phyloP scores from a whole-genome alignment of 768 basidiomycete species.

The Phallus indusiatus region DNA sequence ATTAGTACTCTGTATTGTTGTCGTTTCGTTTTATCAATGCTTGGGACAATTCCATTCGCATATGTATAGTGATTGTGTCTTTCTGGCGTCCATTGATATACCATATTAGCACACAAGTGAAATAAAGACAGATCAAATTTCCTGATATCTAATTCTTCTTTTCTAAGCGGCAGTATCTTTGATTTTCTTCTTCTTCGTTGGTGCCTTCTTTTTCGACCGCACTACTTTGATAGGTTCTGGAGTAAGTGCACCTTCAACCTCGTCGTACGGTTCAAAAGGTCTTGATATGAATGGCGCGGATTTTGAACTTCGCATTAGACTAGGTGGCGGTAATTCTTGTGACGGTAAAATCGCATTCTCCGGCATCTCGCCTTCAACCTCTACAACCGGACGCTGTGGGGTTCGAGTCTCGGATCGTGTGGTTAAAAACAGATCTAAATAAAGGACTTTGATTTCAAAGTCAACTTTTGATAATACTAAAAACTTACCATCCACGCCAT shows the following conservation, averaged over 20 bases:
- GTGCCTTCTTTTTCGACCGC: slow-evolving; percentile 51
- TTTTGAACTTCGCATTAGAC: slow-evolving; percentile 16
- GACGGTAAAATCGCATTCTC: slow-evolving; percentile 30
- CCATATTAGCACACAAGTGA: not conserved
- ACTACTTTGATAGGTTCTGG: slow-evolving; percentile 71
- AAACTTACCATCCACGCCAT: slow-evolving; percentile 37
- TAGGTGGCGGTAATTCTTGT: slow-evolving; percentile 12
- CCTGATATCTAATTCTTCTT: not conserved
- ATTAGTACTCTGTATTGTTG: not conserved
- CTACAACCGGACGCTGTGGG: slow-evolving; percentile 48
- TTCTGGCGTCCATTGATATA: not conserved
- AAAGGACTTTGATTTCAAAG: not conserved
- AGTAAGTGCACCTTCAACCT: slow-evolving; percentile 40
- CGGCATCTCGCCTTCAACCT: slow-evolving; percentile 83
- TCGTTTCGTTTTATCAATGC: not conserved
- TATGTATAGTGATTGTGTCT: slow-evolving; percentile 1
- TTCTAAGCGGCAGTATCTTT: slow-evolving; percentile 18
- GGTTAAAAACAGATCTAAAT: slow-evolving; percentile 37
- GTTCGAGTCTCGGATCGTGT: slow-evolving; percentile 31
- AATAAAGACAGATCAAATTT: not conserved
- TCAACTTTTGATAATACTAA: not conserved
- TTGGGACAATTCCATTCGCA: not conserved
- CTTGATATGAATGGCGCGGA: slow-evolving; percentile 18
- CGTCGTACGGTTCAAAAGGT: slow-evolving; percentile 49
- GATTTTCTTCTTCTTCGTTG: slow-evolving; percentile 61